Conservation (phyloP, 2,329 filamentous ascomycete genomes). For the Neoscytalidium dimidiatum region DNA sequence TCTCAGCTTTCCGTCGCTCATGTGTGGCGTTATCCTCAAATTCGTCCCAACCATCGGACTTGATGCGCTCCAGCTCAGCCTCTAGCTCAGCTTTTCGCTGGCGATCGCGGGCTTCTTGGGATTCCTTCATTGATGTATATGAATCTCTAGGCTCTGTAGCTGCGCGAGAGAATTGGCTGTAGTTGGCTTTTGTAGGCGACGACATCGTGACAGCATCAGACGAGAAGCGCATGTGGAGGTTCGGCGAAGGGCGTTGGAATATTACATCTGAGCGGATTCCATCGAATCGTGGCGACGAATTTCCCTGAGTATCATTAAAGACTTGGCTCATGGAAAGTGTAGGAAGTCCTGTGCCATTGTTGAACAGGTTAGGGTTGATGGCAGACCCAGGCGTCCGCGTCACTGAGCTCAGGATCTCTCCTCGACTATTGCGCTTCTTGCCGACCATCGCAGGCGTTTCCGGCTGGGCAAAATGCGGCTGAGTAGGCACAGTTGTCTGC, state of each 20-base stretch:
- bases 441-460: conserved; percentile 46
- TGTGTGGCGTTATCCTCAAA: conserved; percentile 28
- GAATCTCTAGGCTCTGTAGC: conserved; percentile 45
- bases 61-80: conserved; percentile 2
- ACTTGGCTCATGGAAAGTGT: conserved; percentile 47
- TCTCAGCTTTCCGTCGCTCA: conserved; percentile 25
- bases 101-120: conserved; percentile 41
- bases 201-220: conserved; percentile 40
- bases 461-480: conserved; percentile 35
- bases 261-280: conserved; percentile 44
- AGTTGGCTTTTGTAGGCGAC: conserved; percentile 38
- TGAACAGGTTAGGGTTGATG: conserved; percentile 38
- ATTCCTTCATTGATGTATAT: conserved; percentile 48
- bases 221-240: conserved; percentile 38
- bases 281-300: conserved; percentile 45
- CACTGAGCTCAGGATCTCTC: conserved; percentile 44
- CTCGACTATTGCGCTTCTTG: conserved; percentile 41
- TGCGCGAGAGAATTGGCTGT: conserved; percentile 26
- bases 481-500: conserved; percentile 27
- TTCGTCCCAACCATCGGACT: conserved; percentile 21
- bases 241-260: conserved; percentile 48
- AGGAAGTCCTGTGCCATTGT: conserved; percentile 32
- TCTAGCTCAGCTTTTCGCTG: conserved; percentile 22
- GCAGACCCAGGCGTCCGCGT: conserved; percentile 43
- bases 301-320: conserved; percentile 48